These are phyloP conservation scores for Nematocida ironsii DNA, from an alignment of 371 early-diverging fungal genomes.

Conservation along the genomic window DNA sequence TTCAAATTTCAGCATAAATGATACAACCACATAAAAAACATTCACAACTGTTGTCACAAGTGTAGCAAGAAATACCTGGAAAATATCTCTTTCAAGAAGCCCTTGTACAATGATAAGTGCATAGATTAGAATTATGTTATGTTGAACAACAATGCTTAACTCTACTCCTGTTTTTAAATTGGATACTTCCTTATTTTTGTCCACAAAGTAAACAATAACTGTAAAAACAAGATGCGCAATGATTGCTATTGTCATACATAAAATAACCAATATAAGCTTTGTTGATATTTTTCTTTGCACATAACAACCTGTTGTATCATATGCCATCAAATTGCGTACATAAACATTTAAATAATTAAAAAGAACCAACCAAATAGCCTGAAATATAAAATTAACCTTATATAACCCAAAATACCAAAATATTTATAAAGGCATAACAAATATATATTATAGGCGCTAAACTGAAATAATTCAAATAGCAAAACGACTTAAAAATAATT, in stretches of 20 bases:
- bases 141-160: neutral
- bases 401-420: no score
- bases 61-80: slow-evolving; percentile 25
- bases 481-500: no score
- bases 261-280: neutral
- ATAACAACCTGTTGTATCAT: neutral
- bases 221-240: neutral
- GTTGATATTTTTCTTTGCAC: neutral
- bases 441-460: no score
- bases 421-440: no score
- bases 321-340: neutral
- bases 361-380: neutral
- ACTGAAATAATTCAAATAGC: no score
- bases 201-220: neutral
- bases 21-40: neutral
- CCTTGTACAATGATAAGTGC: slow-evolving; percentile 26
- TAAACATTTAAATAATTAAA: neutral
- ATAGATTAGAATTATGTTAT: neutral
- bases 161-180: no score
- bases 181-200: neutral
- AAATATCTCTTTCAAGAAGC: slow-evolving; percentile 28
- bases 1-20: neutral
- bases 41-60: neutral
- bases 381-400: no score
- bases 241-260: neutral